Percentiles rank a stretch among this genome's conserved stretches.
These are phyloP conservation scores for Quercus wislizeni DNA, from an alignment of 306 rosid species.

Conservation along the genomic window DNA sequence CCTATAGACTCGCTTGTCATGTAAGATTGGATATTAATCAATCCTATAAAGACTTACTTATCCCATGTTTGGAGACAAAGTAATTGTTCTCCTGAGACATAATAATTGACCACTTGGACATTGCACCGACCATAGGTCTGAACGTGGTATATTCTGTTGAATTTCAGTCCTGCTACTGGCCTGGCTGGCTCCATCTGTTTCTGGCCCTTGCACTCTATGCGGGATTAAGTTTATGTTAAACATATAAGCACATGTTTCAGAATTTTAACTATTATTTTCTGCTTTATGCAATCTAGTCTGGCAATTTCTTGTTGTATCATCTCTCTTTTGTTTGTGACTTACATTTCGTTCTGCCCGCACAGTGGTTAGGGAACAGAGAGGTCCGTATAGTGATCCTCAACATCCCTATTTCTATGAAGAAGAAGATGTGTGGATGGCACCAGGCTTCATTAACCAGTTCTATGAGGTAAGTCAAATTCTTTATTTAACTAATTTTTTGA, in stretches of 20 bases:
- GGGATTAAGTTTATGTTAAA: neutral
- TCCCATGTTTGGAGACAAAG: neutral
- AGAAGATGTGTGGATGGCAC: constrained; percentile 97
- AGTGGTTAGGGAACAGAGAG: constrained; percentile 97
- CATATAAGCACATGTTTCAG: neutral
- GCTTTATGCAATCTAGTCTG: neutral
- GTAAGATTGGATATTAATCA: neutral
- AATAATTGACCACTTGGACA: neutral
- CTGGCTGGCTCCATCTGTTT: neutral
- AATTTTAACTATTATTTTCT: neutral
- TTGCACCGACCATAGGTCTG: neutral
- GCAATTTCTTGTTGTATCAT: neutral
- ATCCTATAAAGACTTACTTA: neutral
- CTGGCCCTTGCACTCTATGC: neutral
- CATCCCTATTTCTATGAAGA: constrained; percentile 94
- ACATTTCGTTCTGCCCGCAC: constrained; percentile 18
- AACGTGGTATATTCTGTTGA: neutral
- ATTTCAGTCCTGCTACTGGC: neutral
- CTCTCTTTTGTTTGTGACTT: constrained; percentile 19
- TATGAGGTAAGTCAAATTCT: constrained; percentile 63
- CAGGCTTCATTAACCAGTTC: constrained; percentile 94
- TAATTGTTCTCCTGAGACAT: neutral
- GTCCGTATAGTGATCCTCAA: constrained; percentile 87
- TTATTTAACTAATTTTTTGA: constrained; percentile 19
- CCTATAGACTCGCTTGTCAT: neutral